Conservation (phyloP, 23 red algal species). For the Porphyridium purpureum region DNA sequence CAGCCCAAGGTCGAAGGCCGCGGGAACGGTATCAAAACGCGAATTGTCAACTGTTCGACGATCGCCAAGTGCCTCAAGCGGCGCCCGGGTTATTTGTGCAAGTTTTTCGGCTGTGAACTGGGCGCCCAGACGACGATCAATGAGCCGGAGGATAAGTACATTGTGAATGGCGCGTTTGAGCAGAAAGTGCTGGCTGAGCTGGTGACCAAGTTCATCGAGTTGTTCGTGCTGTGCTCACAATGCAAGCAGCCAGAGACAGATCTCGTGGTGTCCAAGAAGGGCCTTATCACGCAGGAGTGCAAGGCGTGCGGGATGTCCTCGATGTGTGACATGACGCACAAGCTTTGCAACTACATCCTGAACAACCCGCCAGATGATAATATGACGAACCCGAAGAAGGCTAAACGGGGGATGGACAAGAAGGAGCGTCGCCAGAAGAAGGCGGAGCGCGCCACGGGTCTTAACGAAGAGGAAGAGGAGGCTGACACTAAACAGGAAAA, state of each 20-base stretch:
- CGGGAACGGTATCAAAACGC: slow-evolving; percentile 88
- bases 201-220: slow-evolving; percentile 71
- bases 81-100: slow-evolving; percentile 94
- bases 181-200: slow-evolving; percentile 50
- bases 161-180: slow-evolving; percentile 83
- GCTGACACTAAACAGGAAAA: not conserved
- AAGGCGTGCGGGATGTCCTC: slow-evolving; percentile 66
- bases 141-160: slow-evolving; percentile 76
- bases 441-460: slow-evolving; percentile 21
- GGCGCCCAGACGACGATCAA: slow-evolving; percentile 97
- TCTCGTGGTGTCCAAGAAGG: slow-evolving; percentile 69
- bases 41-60: slow-evolving; percentile 82
- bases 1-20: slow-evolving; percentile 77
- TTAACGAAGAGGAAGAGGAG: slow-evolving; percentile 9
- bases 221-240: slow-evolving; percentile 75
- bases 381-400: slow-evolving; percentile 51
- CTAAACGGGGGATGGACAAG: too few species aligned
- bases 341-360: slow-evolving; percentile 76
- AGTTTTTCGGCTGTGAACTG: slow-evolving; percentile 97
- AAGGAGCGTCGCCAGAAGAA: too few species aligned
- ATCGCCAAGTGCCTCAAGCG: slow-evolving; percentile 83
- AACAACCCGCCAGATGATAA: slow-evolving; percentile 87
- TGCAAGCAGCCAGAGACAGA: slow-evolving; percentile 97
- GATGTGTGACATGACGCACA: slow-evolving; percentile 87
- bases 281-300: slow-evolving; percentile 68